A percentile compares a stretch with the other conserved stretches of the same genome.
Evolutionary conservation across 1,284 basidiomycete genomes (phyloP).

Genomic region (Melampsora occidentalis): DNA sequence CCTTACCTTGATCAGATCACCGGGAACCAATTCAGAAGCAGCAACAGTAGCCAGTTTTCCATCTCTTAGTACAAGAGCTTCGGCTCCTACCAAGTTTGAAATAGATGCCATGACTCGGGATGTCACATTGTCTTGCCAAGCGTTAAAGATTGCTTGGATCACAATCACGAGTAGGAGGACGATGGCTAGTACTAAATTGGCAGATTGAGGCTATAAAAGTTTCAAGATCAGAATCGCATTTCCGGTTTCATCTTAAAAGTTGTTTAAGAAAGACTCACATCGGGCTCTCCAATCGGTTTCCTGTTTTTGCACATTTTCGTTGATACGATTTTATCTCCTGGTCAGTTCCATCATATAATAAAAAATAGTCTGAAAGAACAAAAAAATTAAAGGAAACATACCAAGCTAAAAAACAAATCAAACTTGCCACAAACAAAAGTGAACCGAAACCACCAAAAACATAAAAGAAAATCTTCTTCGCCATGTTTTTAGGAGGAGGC

Average conservation of each 20-base stretch:
- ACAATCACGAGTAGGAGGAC: constrained; percentile 56
- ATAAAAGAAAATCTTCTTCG: constrained; percentile 56
- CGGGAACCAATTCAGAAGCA: constrained; percentile 53
- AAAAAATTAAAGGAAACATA: constrained; percentile 46
- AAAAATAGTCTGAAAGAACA: not conserved
- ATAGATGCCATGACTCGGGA: constrained; percentile 61
- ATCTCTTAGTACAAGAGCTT: constrained; percentile 59
- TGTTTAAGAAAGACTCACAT: not conserved
- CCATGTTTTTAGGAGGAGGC: constrained; percentile 54
- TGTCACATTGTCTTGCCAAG: constrained; percentile 59
- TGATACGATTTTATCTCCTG: no score
- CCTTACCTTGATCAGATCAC: constrained; percentile 49
- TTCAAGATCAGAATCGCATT: not conserved
- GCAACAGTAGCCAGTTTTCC: constrained; percentile 47
- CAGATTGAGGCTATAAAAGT: constrained; percentile 51
- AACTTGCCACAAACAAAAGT: constrained; percentile 60
- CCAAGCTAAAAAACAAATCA: constrained; percentile 59
- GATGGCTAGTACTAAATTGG: constrained; percentile 58
- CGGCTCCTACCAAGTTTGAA: constrained; percentile 59
- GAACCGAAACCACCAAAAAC: constrained; percentile 62
- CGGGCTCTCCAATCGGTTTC: no score
- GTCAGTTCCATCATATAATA: not conserved
- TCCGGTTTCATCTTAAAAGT: not conserved
- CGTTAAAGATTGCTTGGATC: constrained; percentile 58
- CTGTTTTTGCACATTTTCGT: not conserved